Percentiles rank a stretch among this genome's conserved stretches.
Evolutionary conservation across 352 stramenopile species (phyloP).

Genomic region (Elongisporangium prolatum): DNA sequence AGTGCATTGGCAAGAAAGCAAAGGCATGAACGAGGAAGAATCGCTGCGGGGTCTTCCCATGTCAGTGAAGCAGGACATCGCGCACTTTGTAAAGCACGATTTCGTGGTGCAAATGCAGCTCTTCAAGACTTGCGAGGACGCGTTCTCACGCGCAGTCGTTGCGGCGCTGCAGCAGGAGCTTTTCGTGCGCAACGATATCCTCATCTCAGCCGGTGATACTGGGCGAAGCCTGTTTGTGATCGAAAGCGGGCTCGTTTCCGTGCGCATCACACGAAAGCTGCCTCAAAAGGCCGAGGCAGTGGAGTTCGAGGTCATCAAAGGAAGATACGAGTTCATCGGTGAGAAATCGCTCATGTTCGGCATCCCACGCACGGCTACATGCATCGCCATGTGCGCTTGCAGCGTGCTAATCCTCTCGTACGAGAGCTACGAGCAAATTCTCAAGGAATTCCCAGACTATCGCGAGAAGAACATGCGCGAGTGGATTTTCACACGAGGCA

Average conservation of each 20-base stretch:
- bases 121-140: slow-evolving; percentile 31
- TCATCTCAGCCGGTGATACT: slow-evolving; percentile 31
- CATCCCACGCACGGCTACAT: slow-evolving; percentile 37
- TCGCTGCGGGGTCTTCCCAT: slow-evolving; percentile 28
- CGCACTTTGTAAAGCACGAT: slow-evolving; percentile 21
- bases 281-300: too few species aligned
- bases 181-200: slow-evolving; percentile 43
- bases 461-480: slow-evolving; percentile 39
- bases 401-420: slow-evolving; percentile 44
- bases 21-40: slow-evolving; percentile 41
- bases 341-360: slow-evolving; percentile 42
- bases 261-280: slow-evolving; percentile 19
- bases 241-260: slow-evolving; percentile 29
- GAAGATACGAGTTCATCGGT: slow-evolving; percentile 37
- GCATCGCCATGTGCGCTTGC: slow-evolving; percentile 31
- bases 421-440: slow-evolving; percentile 38
- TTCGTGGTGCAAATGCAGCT: slow-evolving; percentile 39
- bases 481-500: slow-evolving; percentile 24
- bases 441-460: slow-evolving; percentile 46
- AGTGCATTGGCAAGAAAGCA: slow-evolving; percentile 38
- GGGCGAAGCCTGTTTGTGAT: slow-evolving; percentile 37
- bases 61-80: slow-evolving; percentile 28
- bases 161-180: slow-evolving; percentile 37
- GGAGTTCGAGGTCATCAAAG: slow-evolving; percentile 29
- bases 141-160: slow-evolving; percentile 34